Evolutionary conservation across 2,329 filamentous ascomycete species (phyloP), one percentile per base, ranked within the genome.

Genomic region (Nothopassalora personata): DNA sequence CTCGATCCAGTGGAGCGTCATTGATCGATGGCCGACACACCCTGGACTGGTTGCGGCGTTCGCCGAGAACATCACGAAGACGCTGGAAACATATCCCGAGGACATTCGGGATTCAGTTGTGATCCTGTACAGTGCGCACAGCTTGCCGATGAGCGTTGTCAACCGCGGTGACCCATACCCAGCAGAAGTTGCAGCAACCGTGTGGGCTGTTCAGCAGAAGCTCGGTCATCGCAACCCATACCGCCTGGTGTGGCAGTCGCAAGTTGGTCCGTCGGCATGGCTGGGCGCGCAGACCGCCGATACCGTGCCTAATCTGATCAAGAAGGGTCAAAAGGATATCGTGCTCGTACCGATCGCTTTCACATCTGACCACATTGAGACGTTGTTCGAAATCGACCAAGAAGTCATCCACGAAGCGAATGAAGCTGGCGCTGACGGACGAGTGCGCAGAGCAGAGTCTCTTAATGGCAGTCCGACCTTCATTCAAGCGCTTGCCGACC

Each of bases 321-420:
- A 89, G 71, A 91, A 94, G 75, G 94, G 93, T 0, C 90, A 97
- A 71, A 96, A 87, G 57, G 91, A 99, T 71, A 81, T 99, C 56
- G 81, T 97, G 1, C 81, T 99, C 6, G 91, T 99, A 57, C 94
- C 94, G 0, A 95, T 99, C 65, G 94, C 94, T 5, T 99, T 99
- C 73, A 99, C 94, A 0, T 96, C 90, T n/a, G 94, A 99, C 70
- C 94, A 99, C 72, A 99, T 99, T 66, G 94, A 99, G 77, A 99
- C 94, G 0, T 80, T 99, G 0, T 97, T 88, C 73, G 94, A 99
- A 75, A 79, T 99, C 54, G 94, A 99, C 73, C 82, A 90, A 68
- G 94, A 99, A 76, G 91, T 99, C 43, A 97, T 99, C 70, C 89
- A 90, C 59, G 92, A 96, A 74, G 90, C 84, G 0, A 86, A 88